phyloP scores from a whole-genome alignment of 2,329 filamentous ascomycete genomes.

The Trichoderma atrobrunneum region DNA sequence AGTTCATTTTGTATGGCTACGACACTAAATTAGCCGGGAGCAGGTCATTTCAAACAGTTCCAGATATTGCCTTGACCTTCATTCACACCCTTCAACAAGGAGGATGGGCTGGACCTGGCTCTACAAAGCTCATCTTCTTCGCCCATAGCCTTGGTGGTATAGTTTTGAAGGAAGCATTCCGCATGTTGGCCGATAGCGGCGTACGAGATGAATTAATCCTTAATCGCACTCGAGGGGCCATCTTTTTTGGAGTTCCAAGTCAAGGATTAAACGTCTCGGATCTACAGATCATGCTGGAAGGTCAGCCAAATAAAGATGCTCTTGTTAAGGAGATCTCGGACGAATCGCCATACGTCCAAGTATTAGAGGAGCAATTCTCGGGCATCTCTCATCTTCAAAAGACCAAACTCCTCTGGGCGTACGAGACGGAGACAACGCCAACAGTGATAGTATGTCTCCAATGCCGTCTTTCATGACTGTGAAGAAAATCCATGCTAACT shows the following conservation, averaged over 20 bases:
- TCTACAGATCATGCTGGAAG: background rate
- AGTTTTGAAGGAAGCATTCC: background rate
- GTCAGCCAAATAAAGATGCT: background rate
- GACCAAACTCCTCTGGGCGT: background rate
- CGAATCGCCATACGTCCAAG: background rate
- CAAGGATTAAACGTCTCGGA: background rate
- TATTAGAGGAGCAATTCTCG: background rate
- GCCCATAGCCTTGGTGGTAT: constrained; percentile 15
- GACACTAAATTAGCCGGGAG: background rate
- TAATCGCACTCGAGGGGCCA: background rate
- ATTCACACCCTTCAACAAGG: background rate
- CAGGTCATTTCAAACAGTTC: background rate
- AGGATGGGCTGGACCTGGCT: background rate
- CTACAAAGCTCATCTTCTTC: background rate
- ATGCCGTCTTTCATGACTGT: background rate
- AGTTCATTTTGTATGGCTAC: constrained; percentile 18
- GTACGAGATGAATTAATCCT: background rate
- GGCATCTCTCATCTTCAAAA: background rate
- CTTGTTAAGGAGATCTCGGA: background rate
- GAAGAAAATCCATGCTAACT: too few species aligned
- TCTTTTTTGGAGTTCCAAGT: constrained; percentile 16
- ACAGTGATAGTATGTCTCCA: background rate
- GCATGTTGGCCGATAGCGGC: background rate
- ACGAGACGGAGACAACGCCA: background rate
- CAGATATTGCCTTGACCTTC: background rate